Evolutionary conservation across 495 filamentous ascomycete species (phyloP), one percentile per base, ranked within the genome.

Genomic region (Viridothelium virens): DNA sequence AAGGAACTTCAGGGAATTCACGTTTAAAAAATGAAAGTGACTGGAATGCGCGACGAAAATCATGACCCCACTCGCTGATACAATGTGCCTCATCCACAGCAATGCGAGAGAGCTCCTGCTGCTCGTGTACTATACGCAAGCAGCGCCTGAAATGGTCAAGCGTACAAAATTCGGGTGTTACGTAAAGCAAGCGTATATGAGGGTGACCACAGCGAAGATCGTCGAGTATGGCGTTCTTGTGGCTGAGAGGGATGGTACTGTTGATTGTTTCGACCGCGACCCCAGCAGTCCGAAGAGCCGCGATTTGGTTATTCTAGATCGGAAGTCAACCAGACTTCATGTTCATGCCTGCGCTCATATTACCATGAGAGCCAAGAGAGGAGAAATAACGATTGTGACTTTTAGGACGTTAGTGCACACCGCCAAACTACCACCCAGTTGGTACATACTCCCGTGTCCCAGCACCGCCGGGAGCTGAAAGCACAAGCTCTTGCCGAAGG

Each of bases 11-110:
- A 0, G 92, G 92, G 66, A 90, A 89, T 31, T 85, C 85, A 37
- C 83, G 79, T 67, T 89, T 90, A 79, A 97, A 96, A 86, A 89
- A 96, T 6, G 85, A 86, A n/a, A 97, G 83, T 34, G 87, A 82
- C 70, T 91, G 90, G 77, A 96, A 97, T 39, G 91, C 87, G 18
- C 89, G 89, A n/a, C 93, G 89, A 72, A 97, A 97, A 75, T 97
- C 93, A 74, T 97, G 92, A 18, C 93, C 93, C 93, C 93, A 97
- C 86, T 97, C 92, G 10, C 89, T 92, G 69, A 97, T 96, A 74
- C 93, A 97, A 74, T 97, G 93, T 14, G 93, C 93, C 78, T 97
- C 93, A 76, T 97, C 93, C 59, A 97, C 87, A 56, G 87, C 93
- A 69, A 97, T 85, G 10, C 93, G 86, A 11, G 87, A 85, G 4